Conservation (phyloP, 2,329 filamentous ascomycete genomes). For the Calonectria fujianensis region DNA sequence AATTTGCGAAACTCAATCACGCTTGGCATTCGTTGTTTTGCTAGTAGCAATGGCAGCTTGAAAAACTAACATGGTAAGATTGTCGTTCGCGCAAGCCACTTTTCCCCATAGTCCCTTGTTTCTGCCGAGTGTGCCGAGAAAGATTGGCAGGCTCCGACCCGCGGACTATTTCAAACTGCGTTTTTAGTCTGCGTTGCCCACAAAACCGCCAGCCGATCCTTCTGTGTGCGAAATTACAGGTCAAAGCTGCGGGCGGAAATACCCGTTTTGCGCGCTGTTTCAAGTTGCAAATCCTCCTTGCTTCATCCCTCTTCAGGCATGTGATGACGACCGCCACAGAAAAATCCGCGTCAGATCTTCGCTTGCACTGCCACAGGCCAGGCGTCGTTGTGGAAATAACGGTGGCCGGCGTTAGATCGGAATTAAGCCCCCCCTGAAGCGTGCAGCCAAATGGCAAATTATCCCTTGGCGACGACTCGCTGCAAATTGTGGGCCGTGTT, state of each 20-base stretch:
- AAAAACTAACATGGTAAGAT: not conserved
- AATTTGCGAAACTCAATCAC: not conserved
- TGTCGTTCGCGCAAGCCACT: not conserved
- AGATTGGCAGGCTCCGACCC: no score
- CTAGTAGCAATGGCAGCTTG: not conserved
- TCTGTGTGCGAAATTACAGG: not conserved
- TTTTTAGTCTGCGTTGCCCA: not conserved
- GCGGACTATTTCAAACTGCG: not conserved
- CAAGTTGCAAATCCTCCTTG: not conserved
- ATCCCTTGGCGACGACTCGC: not conserved
- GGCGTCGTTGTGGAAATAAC: not conserved
- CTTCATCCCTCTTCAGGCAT: not conserved
- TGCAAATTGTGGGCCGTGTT: constrained; percentile 28
- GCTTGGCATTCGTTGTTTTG: not conserved
- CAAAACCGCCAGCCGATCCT: not conserved
- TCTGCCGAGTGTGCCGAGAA: not conserved
- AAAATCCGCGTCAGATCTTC: not conserved
- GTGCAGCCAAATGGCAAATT: constrained; percentile 21
- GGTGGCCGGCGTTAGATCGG: constrained; percentile 29
- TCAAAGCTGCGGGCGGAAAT: not conserved
- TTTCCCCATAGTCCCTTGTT: not conserved
- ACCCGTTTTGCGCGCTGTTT: not conserved
- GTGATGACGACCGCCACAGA: constrained; percentile 23
- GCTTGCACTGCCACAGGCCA: constrained; percentile 10
- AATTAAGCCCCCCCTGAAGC: constrained; percentile 33